Percentiles rank a stretch among this genome's conserved stretches.
Conservation (phyloP, 108 stramenopile species). For the Asterionellopsis glacialis region DNA sequence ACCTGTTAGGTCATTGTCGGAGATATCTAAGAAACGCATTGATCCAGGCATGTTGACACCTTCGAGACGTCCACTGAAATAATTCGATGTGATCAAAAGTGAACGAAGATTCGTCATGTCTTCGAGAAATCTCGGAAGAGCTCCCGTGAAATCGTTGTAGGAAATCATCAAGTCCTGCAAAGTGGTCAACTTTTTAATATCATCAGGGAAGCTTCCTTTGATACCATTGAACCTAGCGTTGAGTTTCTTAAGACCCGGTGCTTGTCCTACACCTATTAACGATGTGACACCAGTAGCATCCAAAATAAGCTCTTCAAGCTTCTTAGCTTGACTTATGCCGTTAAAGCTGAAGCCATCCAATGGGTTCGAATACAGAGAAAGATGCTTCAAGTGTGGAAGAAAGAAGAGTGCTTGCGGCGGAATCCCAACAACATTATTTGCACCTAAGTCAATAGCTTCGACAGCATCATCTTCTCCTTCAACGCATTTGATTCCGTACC, state of each 20-base stretch:
- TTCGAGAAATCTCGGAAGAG: constrained; percentile 17
- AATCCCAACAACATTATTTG: constrained; percentile 31
- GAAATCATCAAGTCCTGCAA: constrained; percentile 33
- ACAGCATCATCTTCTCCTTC: constrained; percentile 37
- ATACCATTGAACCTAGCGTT: constrained; percentile 43
- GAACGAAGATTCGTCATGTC: constrained; percentile 23
- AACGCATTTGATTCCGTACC: constrained; percentile 72
- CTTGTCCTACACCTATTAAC: constrained; percentile 59
- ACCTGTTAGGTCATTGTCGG: background rate
- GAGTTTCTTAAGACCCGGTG: constrained; percentile 42
- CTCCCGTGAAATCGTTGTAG: constrained; percentile 38
- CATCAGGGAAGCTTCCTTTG: background rate
- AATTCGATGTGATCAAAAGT: constrained; percentile 23
- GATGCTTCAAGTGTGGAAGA: constrained; percentile 41
- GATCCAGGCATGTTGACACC: background rate
- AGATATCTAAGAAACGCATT: constrained; percentile 23
- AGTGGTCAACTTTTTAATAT: constrained; percentile 28
- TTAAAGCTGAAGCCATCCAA: constrained; percentile 58
- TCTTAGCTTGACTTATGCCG: constrained; percentile 65
- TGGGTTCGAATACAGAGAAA: constrained; percentile 82
- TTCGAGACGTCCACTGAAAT: constrained; percentile 10
- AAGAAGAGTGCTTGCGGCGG: constrained; percentile 29
- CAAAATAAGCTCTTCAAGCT: constrained; percentile 55
- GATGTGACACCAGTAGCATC: constrained; percentile 67
- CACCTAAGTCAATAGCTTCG: constrained; percentile 47